These are phyloP conservation scores for Diaporthe aspalathi DNA, from an alignment of 2,329 filamentous ascomycete genomes.

Conservation along the genomic window DNA sequence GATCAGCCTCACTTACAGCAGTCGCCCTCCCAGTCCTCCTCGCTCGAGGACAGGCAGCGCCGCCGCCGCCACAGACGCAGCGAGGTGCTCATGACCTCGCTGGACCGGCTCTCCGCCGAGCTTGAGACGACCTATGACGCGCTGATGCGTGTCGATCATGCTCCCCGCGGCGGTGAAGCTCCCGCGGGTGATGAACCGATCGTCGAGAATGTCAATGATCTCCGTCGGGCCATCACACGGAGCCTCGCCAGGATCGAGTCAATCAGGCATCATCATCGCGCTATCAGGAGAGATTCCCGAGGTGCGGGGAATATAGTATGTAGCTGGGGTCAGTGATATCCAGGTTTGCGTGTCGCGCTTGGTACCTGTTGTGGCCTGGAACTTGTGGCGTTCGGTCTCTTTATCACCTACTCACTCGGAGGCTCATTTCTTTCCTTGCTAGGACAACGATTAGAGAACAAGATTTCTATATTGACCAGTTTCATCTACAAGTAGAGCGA, in stretches of 20 bases:
- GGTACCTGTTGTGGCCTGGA: neutral
- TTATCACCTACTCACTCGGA: neutral
- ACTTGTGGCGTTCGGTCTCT: neutral
- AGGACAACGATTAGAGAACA: neutral
- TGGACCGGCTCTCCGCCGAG: constrained; percentile 27
- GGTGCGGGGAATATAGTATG: neutral
- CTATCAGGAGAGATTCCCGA: neutral
- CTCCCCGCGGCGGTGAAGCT: neutral
- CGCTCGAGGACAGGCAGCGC: constrained; percentile 12
- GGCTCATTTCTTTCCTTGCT: neutral
- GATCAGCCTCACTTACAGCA: neutral
- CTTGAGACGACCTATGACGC: constrained; percentile 25
- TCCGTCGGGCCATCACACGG: constrained; percentile 21
- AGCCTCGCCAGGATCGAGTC: constrained; percentile 26
- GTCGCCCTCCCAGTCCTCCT: constrained; percentile 23
- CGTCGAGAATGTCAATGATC: neutral
- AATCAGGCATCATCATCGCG: constrained; percentile 17
- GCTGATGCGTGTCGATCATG: constrained; percentile 7
- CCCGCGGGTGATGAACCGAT: neutral
- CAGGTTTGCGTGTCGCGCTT: neutral
- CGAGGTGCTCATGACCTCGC: constrained; percentile 20
- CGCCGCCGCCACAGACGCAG: constrained; percentile 14
- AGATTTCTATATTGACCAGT: too few species aligned
- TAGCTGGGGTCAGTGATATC: neutral
- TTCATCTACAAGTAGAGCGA: neutral